Evolutionary conservation across 805 yeast genomes (phyloP).

Genomic region (Yarrowia porcina): DNA sequence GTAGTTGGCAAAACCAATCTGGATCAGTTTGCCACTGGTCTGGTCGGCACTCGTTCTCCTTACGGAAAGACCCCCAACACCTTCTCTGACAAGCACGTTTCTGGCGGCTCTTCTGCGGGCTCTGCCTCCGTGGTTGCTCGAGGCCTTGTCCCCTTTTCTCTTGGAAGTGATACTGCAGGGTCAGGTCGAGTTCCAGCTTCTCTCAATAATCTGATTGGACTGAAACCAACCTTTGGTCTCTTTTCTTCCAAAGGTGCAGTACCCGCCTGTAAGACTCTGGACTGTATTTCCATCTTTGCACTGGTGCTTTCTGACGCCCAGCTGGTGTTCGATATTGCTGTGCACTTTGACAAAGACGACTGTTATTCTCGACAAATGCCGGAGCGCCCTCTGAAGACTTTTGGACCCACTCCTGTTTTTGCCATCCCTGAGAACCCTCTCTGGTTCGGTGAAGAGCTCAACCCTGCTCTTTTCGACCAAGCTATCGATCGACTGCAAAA

Average conservation of each 20-base stretch:
- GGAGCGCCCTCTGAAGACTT: constrained; percentile 57
- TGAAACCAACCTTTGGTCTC: constrained; percentile 88
- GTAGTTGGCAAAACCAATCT: constrained; percentile 90
- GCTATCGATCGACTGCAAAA: constrained; percentile 55
- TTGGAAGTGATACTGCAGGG: constrained; percentile 98
- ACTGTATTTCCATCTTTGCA: constrained; percentile 85
- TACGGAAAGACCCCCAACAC: constrained; percentile 86
- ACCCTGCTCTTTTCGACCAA: constrained; percentile 61
- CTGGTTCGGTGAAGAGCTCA: constrained; percentile 81
- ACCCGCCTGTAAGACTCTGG: constrained; percentile 94
- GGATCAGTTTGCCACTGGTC: constrained; percentile 97
- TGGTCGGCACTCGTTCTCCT: constrained; percentile 93
- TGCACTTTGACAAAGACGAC: constrained; percentile 68
- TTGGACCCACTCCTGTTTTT: constrained; percentile 58
- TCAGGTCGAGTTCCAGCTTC: constrained; percentile 98
- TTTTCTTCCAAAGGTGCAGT: constrained; percentile 87
- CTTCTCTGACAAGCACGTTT: constrained; percentile 73
- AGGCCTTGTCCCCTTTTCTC: constrained; percentile 82
- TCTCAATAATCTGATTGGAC: constrained; percentile 83
- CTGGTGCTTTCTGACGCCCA: constrained; percentile 81
- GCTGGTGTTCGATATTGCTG: constrained; percentile 63
- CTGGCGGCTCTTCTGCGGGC: constrained; percentile 96
- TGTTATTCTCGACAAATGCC: constrained; percentile 84
- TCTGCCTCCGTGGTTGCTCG: constrained; percentile 89
- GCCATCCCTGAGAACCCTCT: constrained; percentile 72